Base-by-base conservation (phyloP, 176 grass and related monocot genomes). In the Pharus latifolius region DNA sequence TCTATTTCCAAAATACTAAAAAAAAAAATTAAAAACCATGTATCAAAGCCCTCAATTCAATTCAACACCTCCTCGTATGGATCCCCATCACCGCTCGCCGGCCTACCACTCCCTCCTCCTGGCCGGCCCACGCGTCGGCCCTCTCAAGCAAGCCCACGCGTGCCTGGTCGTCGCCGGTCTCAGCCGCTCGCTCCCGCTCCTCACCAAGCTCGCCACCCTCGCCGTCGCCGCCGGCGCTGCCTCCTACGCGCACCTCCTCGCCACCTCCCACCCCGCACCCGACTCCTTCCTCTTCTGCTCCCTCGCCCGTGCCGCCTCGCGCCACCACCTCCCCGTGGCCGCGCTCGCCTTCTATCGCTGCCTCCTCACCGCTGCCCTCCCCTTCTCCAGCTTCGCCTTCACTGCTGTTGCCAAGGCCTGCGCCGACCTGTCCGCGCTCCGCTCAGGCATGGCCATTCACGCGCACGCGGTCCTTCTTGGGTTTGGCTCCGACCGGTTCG, bases 251-350 rank as follows among this genome's bases (percentile, higher is more conserved):
- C 35, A 32, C 58, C 65, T 65, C 74, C 33, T 90, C 63, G 74
- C 83, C 41, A 40, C 50, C 6, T 55, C 78, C 42, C 81, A 83
- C 56, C 82, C 87, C 19, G 41, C 25, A 2, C 63, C 73, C 0
- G 78, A 90, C 23, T 49, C 82, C 69, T 90, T 90, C 49, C 82
- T 90, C 25, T 85, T 90, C 44, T 51, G 41, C 28, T 79, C 78
- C 34, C 79, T 90, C 69, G 49, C 72, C 42, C 58, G 73, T 2
- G 34, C 52, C 3, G 64, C 82, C 12, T 60, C 82, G 49, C 70
- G 22, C 52, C 76, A 65, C 5, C 35, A 63, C 2, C 79, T 49
- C 51, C 74, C 87, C 7, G 10, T 8, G 56, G 68, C 67, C 18
- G 69, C 87, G 15, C 16, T 86, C 17, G 11, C 79, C 18, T 78